Base-by-base conservation (phyloP, 192 early-diverging fungal genomes). In the Coemansia sp. region DNA sequence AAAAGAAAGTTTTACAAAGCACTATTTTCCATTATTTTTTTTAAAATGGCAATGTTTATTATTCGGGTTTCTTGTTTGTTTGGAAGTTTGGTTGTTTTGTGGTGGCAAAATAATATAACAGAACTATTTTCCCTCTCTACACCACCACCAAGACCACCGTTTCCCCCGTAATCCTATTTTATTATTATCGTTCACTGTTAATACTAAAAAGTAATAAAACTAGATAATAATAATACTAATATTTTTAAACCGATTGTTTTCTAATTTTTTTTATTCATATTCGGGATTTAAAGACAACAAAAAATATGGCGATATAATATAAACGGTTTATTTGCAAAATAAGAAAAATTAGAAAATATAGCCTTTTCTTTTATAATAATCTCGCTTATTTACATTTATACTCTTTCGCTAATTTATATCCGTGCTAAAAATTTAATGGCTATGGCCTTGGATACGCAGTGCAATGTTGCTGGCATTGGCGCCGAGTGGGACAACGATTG, bases 401-500 rank as follows among this genome's bases (percentile, higher is more conserved):
- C 8, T 59, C 49, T 61, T 11, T 61, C 29, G n/a, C 36, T 45
- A 29, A 45, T 8, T 14, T 40, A 4, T 20, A 50, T 20, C 48
- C 32, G 7, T 62, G 17, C 40, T 34, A 40, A 56, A 5, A n/a
- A 14, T 42, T 34, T 52, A n/a, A 52, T 32, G 42, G 16, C 42
- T 3, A 62, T 62, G 67, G 22, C 59, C 10, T 18, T 55, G 60
- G 51, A 49, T 38, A 48, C 28, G n/a, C 56, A 56, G 20, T 75
- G 72, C 66, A 52, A 34, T 20, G 33, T 60, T 5, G 50, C 42
- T 29, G 63, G 63, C 5, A 49, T 32, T 33, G 62, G 48, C 18
- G 7, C 75, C 5, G 51, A 58, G n/a, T 82, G 73, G 73, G 61
- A 82, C 57, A 66, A 64, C 48, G 64, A 69, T 54, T 68, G 81